Conservation (phyloP, 768 basidiomycete genomes). For the Leccinum aurantiacum region DNA sequence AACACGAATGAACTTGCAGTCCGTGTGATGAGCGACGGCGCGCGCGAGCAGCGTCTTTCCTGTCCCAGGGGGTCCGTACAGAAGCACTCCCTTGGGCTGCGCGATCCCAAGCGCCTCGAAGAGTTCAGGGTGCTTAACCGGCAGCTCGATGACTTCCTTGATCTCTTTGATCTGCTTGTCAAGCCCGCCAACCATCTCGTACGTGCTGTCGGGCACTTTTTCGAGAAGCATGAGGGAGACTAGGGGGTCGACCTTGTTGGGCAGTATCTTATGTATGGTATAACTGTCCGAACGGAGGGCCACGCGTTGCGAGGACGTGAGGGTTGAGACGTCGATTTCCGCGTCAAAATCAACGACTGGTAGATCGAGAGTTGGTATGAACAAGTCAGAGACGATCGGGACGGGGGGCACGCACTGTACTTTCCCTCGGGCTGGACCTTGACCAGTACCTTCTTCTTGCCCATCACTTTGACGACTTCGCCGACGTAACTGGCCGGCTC, state of each 20-base stretch:
- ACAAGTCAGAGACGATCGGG: background rate
- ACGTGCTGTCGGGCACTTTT: constrained; percentile 98
- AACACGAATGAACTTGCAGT: constrained; percentile 72
- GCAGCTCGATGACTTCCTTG: constrained; percentile 97
- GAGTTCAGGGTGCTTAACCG: constrained; percentile 96
- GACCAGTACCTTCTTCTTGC: constrained; percentile 97
- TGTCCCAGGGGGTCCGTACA: background rate
- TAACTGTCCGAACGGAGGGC: constrained; percentile 96
- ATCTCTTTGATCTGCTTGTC: constrained; percentile 99
- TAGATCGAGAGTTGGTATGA: background rate
- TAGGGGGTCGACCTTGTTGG: constrained; percentile 98
- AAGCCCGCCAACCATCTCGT: constrained; percentile 99
- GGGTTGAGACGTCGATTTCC: constrained; percentile 75
- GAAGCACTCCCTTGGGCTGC: background rate
- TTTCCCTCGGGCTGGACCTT: constrained; percentile 99
- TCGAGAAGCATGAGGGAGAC: no score
- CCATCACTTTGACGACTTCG: constrained; percentile 98
- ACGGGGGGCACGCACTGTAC: constrained; percentile 75
- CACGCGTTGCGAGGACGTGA: constrained; percentile 87
- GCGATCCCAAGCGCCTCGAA: constrained; percentile 81
- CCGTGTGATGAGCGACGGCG: constrained; percentile 96
- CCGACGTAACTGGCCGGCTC: constrained; percentile 98
- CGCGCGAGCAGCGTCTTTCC: constrained; percentile 27
- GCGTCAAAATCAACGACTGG: constrained; percentile 91
- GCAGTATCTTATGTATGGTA: constrained; percentile 93